Evolutionary conservation across 768 basidiomycete species (phyloP), one percentile per base, ranked within the genome.

Genomic region (Scleroderma bovista): DNA sequence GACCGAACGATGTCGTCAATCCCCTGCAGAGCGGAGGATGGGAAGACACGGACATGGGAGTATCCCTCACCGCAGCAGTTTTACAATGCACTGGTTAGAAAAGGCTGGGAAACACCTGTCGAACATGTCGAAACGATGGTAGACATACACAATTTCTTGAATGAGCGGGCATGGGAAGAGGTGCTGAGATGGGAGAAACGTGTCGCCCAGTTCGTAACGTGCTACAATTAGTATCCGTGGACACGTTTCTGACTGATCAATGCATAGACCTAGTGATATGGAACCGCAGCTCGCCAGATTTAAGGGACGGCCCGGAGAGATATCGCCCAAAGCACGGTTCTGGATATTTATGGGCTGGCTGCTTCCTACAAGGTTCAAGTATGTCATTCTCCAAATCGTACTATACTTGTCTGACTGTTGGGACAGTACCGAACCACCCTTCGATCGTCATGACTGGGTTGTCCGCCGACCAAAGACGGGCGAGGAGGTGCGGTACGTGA

Each of bases 371-470:
- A 78, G 80, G 42, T 98, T 96, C 79, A 93, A 84, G 94, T 94
- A 59, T 49, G 86, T 74, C 17, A 36, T 6, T 32, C 17, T 46
- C 36, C 36, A 17, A 15, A 4, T 6, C 23, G 26, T 44, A 32
- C 47, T 8, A 9, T 17, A 22, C 11, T 34, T 2, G 24, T n/a
- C 36, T 58, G 44, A 51, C 33, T 20, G 44, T 43, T 42, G 47
- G 12, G 41, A 29, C 42, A 98, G 94, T 69, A 75, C 83, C 37
- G 88, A 93, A 61, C 89, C 92, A 5, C 96, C 95, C 1, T 98
- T 99, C 63, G 96, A 99, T 64, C 84, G 96, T 8, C 96, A 99
- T 65, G 96, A 99, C 71, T 99, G 96, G 96, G 70, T 96, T 46
- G 78, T 99, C 47, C 86, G 86, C 26, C 84, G 95, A 46, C 83